These are phyloP conservation scores for Iberis pinnata DNA, from an alignment of 345 rosid species.

Conservation along the genomic window DNA sequence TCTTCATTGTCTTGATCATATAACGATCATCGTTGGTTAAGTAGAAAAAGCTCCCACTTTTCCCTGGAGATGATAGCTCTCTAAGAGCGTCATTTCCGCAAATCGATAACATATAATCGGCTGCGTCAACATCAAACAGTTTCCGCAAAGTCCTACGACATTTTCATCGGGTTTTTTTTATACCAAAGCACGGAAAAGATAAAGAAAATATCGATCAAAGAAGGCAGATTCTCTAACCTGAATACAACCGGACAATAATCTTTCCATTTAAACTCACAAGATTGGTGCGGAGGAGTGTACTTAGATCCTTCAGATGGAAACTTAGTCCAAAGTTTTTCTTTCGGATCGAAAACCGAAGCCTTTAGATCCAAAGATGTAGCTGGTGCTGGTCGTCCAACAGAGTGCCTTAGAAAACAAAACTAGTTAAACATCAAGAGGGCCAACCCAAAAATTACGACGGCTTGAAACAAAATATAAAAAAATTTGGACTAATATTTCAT, in stretches of 20 bases:
- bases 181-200: not conserved
- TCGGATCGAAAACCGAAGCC: slow-evolving; percentile 89
- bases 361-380: slow-evolving; percentile 77
- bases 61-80: slow-evolving; percentile 96
- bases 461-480: no score
- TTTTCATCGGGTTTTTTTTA: not conserved
- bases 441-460: no score
- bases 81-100: slow-evolving; percentile 95
- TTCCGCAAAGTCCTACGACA: slow-evolving; percentile 74
- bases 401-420: slow-evolving; percentile 43
- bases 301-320: slow-evolving; percentile 94
- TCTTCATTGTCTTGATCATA: slow-evolving; percentile 97
- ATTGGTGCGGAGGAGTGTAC: slow-evolving; percentile 92
- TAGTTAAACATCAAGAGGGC: slow-evolving; percentile 8
- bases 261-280: slow-evolving; percentile 89
- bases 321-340: slow-evolving; percentile 91
- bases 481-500: no score
- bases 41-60: slow-evolving; percentile 96
- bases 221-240: slow-evolving; percentile 42
- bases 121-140: slow-evolving; percentile 83
- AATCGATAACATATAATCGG: slow-evolving; percentile 93
- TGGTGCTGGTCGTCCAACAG: slow-evolving; percentile 92
- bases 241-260: slow-evolving; percentile 96
- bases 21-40: slow-evolving; percentile 83
- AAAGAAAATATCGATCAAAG: not conserved